A percentile compares a stretch with the other conserved stretches of the same genome.
phyloP scores from a whole-genome alignment of 1,139 yeast genomes.

The Geotrichum carabidarum region DNA sequence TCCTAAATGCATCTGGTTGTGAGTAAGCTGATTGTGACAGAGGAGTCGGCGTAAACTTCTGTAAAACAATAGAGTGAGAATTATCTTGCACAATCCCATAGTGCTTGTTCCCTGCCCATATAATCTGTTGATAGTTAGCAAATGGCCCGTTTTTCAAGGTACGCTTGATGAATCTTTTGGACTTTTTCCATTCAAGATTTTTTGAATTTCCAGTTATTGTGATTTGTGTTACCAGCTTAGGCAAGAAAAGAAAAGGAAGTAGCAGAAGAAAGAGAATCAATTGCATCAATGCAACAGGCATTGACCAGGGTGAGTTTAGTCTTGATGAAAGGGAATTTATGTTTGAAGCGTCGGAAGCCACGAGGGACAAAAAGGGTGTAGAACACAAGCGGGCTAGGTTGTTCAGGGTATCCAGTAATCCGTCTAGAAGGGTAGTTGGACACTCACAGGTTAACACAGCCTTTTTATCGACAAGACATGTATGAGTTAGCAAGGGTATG shows the following conservation, averaged over 20 bases:
- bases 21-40: constrained; percentile 20
- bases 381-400: constrained; percentile 24
- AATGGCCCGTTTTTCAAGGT: constrained; percentile 8
- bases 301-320: constrained; percentile 28
- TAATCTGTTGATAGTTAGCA: constrained; percentile 2
- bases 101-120: constrained; percentile 3
- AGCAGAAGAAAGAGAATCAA: constrained; percentile 23
- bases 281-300: constrained; percentile 27
- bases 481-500: neutral
- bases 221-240: constrained; percentile 12
- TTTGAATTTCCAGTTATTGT: neutral
- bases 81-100: constrained; percentile 7
- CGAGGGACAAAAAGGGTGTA: constrained; percentile 24
- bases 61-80: constrained; percentile 7
- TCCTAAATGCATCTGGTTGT: constrained; percentile 21
- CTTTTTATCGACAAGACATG: neutral
- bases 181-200: neutral
- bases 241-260: constrained; percentile 24
- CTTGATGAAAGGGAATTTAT: constrained; percentile 23
- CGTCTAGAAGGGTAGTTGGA: constrained; percentile 7
- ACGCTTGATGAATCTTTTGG: neutral
- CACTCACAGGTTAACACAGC: constrained; percentile 1
- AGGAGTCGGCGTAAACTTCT: constrained; percentile 21
- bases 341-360: constrained; percentile 23
- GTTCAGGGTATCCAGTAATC: constrained; percentile 18